Base-by-base conservation (phyloP, 2,329 filamentous ascomycete species). In the Trichoderma cornu-damae region DNA sequence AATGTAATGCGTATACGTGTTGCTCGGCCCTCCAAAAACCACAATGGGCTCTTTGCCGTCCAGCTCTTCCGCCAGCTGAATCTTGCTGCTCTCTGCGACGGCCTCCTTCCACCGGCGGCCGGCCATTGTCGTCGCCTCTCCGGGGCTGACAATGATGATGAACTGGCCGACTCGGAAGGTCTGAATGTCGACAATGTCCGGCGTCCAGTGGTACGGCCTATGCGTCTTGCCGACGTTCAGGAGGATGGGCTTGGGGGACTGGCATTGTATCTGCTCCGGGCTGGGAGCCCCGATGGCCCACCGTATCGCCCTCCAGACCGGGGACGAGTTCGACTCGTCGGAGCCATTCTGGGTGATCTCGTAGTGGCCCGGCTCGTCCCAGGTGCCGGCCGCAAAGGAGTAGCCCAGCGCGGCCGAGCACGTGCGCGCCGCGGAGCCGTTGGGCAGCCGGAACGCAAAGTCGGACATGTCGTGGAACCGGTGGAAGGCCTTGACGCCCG, bases 121-220 rank as follows among this genome's bases (percentile, higher is more conserved):
- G 1, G 89, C 82, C 92, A 96, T 96, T 7, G 92, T 96, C 0
- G 89, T 94, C 1, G 89, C 90, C 72, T 96, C 92, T 44, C 90
- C 89, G 0, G 91, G 87, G 26, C 87, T 87, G n/a, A 96, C 81
- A 62, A 96, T 86, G 62, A 96, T 88, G 60, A 95, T 77, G 48
- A 96, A 75, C 66, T 95, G 89, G 2, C 92, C 92, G 2, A 93
- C 86, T 20, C 92, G 86, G 12, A 96, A 76, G 16, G 89, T 75
- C 70, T 96, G 92, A 24, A 96, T 80, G 68, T 96, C 90, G 56
- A 96, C 87, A 61, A 96, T 88, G 65, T 96, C 96, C 3, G 92
- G 89, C 0, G 85, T 83, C 92, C 92, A 96, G 2, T 82, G 77
- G 68, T 96, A 96, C 0, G 92, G 92, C 16, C 72, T 72, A 18